Evolutionary conservation across 106 monocot species (phyloP).

Genomic region (Vanilla planifolia): DNA sequence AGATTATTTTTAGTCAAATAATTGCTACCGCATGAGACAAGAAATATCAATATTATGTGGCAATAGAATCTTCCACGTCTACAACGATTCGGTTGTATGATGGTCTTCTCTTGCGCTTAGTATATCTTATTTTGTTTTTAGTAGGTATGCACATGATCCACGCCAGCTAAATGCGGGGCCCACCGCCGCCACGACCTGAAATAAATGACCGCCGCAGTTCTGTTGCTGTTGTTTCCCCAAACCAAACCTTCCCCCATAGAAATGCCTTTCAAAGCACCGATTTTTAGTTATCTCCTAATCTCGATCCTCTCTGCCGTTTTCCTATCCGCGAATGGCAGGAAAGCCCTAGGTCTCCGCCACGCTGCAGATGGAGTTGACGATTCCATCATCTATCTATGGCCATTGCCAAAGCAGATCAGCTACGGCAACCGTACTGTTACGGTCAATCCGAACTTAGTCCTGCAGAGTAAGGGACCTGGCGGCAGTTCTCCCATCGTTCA

Average conservation of each 20-base stretch:
- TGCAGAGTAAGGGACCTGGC: conserved; percentile 31
- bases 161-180: no score
- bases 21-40: no score
- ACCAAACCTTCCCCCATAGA: not conserved
- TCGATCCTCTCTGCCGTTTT: not conserved
- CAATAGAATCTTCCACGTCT: no score
- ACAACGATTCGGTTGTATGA: no score
- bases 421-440: conserved; percentile 47
- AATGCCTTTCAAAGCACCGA: not conserved
- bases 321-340: conserved; percentile 3
- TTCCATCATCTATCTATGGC: conserved; percentile 66
- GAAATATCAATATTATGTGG: no score
- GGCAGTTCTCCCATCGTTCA: conserved; percentile 24
- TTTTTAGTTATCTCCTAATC: not conserved
- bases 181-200: not conserved
- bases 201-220: not conserved
- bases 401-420: conserved; percentile 50
- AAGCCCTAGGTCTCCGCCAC: conserved; percentile 1
- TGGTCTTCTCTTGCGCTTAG: no score
- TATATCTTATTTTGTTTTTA: no score
- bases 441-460: conserved; percentile 57
- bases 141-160: no score
- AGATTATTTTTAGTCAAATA: no score
- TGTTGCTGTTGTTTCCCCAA: no score
- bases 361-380: conserved; percentile 10